Base-by-base conservation (phyloP, 2,329 filamentous ascomycete genomes). In the Botryotinia globosa region DNA sequence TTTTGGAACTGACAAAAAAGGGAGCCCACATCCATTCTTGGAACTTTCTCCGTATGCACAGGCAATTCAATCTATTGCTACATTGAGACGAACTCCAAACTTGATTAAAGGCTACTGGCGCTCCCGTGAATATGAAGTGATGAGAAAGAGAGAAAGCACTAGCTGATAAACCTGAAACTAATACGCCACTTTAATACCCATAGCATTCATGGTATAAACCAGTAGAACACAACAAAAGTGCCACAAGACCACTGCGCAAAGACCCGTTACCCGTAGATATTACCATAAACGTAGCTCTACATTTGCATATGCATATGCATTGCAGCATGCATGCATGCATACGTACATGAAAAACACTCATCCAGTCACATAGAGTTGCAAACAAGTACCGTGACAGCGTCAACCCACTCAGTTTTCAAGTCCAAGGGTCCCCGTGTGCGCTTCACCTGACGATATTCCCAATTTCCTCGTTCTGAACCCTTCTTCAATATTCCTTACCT, bases 221-320 rank as follows among this genome's bases (percentile, higher is more conserved):
- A 65, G 42, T 48, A 65, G 29, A 65, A 25, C 29, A 54, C 32
- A 56, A 16, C 48, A 32, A 42, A 32, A 56, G 65, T 67, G 12
- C 37, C 65, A 67, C 65, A 32, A 54, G 48, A 56, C 34, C 34
- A 56, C 34, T 32, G 65, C 37, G 54, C 34, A 32, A 67, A 67
- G 39, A 32, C 48, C 65, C 48, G 65, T 67, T 67, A 37, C 48
- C 65, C 10, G 65, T 42, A 56, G 39, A 14, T 56, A 56, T 56
- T 56, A n/a, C 48, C 37, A 42, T 56, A 56, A 56, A 37, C 37
- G 48, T 56, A 67, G 18, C 39, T 56, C 7, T 56, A 32, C 65
- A 42, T 67, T 32, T 67, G 65, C 48, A 56, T 67, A 16, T 42
- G 48, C 65, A 67, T 67, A 16, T 42, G 48, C 65, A 67, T 67